Evolutionary conservation across 129 eudicot genomes (phyloP).

Genomic region (Saposhnikovia divaricata): DNA sequence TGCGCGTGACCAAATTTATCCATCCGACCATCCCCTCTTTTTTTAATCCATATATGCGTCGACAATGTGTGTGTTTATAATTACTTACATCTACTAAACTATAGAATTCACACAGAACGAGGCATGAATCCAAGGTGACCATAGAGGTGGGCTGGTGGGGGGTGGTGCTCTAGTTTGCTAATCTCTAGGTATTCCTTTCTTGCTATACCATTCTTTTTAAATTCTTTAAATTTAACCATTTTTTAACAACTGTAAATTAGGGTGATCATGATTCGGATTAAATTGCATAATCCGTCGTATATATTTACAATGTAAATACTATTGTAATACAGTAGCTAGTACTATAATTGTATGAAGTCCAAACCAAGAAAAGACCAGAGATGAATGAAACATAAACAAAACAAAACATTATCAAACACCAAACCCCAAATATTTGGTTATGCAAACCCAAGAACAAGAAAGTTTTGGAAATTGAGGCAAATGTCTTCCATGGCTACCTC

Average conservation of each 20-base stretch:
- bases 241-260: too few relatives aligned
- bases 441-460: conserved; percentile 55
- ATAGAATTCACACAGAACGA: neutral
- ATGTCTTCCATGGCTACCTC: conserved; percentile 34
- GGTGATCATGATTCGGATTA: too few relatives aligned
- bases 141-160: conserved; percentile 27
- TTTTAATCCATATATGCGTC: neutral
- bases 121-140: conserved; percentile 22
- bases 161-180: conserved; percentile 38
- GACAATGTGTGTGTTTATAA: neutral
- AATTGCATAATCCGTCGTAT: too few relatives aligned
- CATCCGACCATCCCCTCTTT: conserved; percentile 1
- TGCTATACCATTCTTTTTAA: conserved; percentile 18
- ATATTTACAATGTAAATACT: neutral
- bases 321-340: too few relatives aligned
- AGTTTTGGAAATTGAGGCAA: conserved; percentile 79
- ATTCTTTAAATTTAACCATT: neutral
- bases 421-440: conserved; percentile 32
- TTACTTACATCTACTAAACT: neutral
- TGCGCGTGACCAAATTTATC: conserved; percentile 23
- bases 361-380: conserved; percentile 31
- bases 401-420: conserved; percentile 15
- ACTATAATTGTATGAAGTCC: conserved; percentile 15
- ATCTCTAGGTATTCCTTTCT: conserved; percentile 67
- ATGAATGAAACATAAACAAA: conserved; percentile 17